phyloP scores from a whole-genome alignment of 192 early-diverging fungal species.

The Mortierella antarctica region DNA sequence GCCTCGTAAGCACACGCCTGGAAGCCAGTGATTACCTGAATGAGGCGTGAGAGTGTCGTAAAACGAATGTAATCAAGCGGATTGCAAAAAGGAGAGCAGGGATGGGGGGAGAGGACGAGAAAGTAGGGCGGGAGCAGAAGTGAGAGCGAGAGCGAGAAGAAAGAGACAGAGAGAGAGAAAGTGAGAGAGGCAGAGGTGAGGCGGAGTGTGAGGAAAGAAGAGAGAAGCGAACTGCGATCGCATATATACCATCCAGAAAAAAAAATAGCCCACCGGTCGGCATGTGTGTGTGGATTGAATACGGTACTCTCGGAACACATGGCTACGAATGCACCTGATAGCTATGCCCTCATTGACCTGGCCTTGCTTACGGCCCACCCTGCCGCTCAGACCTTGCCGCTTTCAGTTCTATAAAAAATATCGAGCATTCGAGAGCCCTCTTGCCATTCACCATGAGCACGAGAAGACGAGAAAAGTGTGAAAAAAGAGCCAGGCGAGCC shows the following conservation, averaged over 20 bases:
- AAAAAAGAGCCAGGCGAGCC: constrained; percentile 2
- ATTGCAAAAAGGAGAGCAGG: neutral
- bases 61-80: neutral
- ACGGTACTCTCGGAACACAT: too few relatives aligned
- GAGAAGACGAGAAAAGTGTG: constrained; percentile 6
- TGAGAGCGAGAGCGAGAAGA: neutral
- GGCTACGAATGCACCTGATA: too few relatives aligned
- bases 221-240: neutral
- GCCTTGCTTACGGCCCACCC: too few relatives aligned
- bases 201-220: neutral
- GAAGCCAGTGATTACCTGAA: too few relatives aligned
- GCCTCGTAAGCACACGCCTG: too few relatives aligned
- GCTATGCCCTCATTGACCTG: too few relatives aligned
- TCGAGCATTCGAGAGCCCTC: too few relatives aligned
- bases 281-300: too few relatives aligned
- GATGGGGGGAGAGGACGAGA: neutral
- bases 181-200: neutral
- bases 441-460: neutral
- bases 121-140: neutral
- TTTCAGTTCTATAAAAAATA: too few relatives aligned
- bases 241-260: constrained; percentile 1
- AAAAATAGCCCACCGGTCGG: neutral
- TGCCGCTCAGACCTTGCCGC: constrained; percentile 1
- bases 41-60: too few relatives aligned
- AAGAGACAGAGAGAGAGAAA: neutral